phyloP scores from a whole-genome alignment of 164 flowering plant species.

The Aristolochia fimbriata region DNA sequence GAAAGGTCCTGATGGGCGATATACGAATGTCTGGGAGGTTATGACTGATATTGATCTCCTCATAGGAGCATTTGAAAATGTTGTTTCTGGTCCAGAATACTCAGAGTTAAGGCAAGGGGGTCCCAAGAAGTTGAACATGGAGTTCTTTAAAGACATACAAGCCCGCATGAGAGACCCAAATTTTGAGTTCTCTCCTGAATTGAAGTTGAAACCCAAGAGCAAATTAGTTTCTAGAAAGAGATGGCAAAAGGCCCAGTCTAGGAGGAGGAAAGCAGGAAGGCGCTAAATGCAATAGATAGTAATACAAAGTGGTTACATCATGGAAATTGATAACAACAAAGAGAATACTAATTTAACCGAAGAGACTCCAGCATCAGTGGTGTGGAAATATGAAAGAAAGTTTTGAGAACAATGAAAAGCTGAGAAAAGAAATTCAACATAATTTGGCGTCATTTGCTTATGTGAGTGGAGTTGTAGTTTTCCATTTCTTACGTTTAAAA shows the following conservation, averaged over 20 bases:
- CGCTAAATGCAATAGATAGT: slow-evolving; percentile 19
- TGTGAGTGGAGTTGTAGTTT: too few relatives aligned
- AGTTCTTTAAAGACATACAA: slow-evolving; percentile 92
- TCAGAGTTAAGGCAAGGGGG: slow-evolving; percentile 83
- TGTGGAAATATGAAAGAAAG: too few relatives aligned
- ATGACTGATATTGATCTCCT: slow-evolving; percentile 85
- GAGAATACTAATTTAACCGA: too few relatives aligned
- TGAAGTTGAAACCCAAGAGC: slow-evolving; percentile 90
- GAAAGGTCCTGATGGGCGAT: slow-evolving; percentile 97
- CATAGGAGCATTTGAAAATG: slow-evolving; percentile 90
- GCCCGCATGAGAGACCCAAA: slow-evolving; percentile 97
- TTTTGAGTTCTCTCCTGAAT: slow-evolving; percentile 68
- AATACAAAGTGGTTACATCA: too few relatives aligned
- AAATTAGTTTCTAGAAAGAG: slow-evolving; percentile 71
- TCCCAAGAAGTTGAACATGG: slow-evolving; percentile 73
- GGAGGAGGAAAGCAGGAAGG: slow-evolving; percentile 65
- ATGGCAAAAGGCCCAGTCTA: slow-evolving; percentile 77
- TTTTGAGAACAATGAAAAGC: too few relatives aligned
- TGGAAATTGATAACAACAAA: too few relatives aligned
- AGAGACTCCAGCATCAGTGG: too few relatives aligned
- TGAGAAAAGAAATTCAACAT: too few relatives aligned
- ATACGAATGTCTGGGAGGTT: slow-evolving; percentile 91
- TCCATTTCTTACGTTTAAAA: too few relatives aligned
- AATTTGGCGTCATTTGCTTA: too few relatives aligned
- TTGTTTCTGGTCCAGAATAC: slow-evolving; percentile 94